Evolutionary conservation across 441 rosid species (phyloP), one percentile per base, ranked within the genome.

Genomic region (Adansonia grandidieri): DNA sequence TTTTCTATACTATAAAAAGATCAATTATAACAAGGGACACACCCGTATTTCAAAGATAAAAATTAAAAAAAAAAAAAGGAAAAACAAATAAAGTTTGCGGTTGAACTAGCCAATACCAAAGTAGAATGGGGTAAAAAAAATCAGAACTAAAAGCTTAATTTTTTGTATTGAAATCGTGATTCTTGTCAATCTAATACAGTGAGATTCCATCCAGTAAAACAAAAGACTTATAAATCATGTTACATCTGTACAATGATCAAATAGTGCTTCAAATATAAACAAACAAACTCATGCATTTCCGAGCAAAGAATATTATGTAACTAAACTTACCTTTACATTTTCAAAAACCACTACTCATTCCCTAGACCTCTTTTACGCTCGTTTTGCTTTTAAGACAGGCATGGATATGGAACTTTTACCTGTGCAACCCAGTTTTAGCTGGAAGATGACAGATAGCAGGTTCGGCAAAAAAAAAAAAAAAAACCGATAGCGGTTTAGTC

Each of bases 401-500:
- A 69, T n/a, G 48, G 6, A 6, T 28, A 48, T 51, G 1, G 5
- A 28, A 32, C 20, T 76, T 48, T 47, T 63, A 63, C 67, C 67
- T 14, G 56, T 6, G 66, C 19, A 32, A 0, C 37, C 50, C 40
- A 4, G 37, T 56, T 80, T 67, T 22, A 45, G 61, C 77, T 0
- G 1, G 76, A 64, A 32, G 71, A 54, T 4, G n/a, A 11, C 45
- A 9, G 2, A 2, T 44, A 44, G 71, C 53, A 67, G 53, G 53
- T 44, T 66, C 9, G 51, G 28, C 24, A 9, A 9, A 66, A 0
- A 17, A 1, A 1, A 4, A 66, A n/a, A 4, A 42, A 4, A 17
- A 1, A 1, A n/a, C n/a, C n/a, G n/a, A 45, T 24, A 17, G 14
- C 6, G 32, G 9, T 4, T 77, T 78, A 96, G 85, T 93, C 96